Evolutionary conservation across 306 rosid genomes (phyloP), one percentile per base, ranked within the genome.

Genomic region (Sicyos edulis): DNA sequence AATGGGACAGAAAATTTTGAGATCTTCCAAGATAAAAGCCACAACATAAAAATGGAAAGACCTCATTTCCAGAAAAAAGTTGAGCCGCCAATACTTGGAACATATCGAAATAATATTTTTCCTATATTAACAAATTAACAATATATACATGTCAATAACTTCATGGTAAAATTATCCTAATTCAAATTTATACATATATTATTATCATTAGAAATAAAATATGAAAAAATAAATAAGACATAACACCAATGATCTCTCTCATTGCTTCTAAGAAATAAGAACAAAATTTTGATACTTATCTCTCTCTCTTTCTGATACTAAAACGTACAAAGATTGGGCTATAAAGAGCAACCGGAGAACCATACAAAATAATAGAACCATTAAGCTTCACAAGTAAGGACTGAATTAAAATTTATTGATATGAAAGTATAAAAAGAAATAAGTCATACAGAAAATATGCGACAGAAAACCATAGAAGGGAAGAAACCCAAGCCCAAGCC

Each of bases 31-130:
- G 69, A 22, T 62, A 16, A 62, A 40, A 16, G 10, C 6, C 51
- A 37, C 69, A 17, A 34, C 24, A 62, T 13, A 62, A n/a, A n/a
- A 62, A 1, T 62, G 50, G 51, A 62, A 5, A 13, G 24, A 62
- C 13, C n/a, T 32, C 50, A 37, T 62, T 62, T 62, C 69, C 17
- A 64, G 10, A n/a, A 37, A n/a, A 17, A 64, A 59, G 65, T 17
- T 42, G 2, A 64, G 52, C 34, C 17, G 24, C 49, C 15, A 34
- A 62, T 62, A 34, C 49, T 37, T 14, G 65, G 1, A 14, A 59
- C 42, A 59, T 40, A 59, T 59, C 16, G 14, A 59, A 26, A 26
- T 59, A 26, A 13, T 59, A 11, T 20, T 21, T 10, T 57, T 57
- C 13, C 5, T 22, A 56, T 56, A 17, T 54, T 55, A 21, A 22